Percentiles rank a stretch among this genome's conserved stretches.
These are phyloP conservation scores for Psilocybe tampanensis DNA, from an alignment of 768 basidiomycete genomes.

Conservation along the genomic window DNA sequence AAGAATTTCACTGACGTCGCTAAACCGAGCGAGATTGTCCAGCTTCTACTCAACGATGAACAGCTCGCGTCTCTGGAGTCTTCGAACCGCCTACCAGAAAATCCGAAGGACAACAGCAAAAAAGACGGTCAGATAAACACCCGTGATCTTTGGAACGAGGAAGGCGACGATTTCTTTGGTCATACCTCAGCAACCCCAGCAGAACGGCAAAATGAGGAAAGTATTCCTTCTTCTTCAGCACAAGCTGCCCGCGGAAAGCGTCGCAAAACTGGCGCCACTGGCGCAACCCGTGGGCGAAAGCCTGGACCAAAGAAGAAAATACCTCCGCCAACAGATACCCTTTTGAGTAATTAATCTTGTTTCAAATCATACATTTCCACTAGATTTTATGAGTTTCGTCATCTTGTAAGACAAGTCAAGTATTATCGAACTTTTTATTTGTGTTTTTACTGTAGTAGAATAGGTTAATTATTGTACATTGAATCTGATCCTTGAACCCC, in stretches of 20 bases:
- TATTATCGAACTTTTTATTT: slow-evolving; percentile 6
- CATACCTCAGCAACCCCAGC: slow-evolving; percentile 41
- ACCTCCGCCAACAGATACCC: slow-evolving; percentile 2
- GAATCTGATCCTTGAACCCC: neutral
- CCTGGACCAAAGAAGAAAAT: slow-evolving; percentile 41
- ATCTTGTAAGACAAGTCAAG: slow-evolving; percentile 15
- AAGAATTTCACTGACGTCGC: slow-evolving; percentile 93
- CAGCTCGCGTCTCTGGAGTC: slow-evolving; percentile 77
- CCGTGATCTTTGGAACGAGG: slow-evolving; percentile 83
- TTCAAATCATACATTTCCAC: neutral
- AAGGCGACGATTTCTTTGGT: slow-evolving; percentile 86
- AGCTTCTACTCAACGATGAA: slow-evolving; percentile 91
- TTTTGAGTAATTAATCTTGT: slow-evolving; percentile 12
- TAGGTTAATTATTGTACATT: slow-evolving; percentile 2
- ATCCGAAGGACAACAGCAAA: slow-evolving; percentile 26
- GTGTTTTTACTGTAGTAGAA: slow-evolving; percentile 3
- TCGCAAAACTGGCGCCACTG: slow-evolving; percentile 37
- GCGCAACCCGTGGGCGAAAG: slow-evolving; percentile 42
- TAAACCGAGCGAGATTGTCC: slow-evolving; percentile 96
- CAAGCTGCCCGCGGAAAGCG: slow-evolving; percentile 42
- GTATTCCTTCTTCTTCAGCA: slow-evolving; percentile 29
- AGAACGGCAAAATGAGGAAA: slow-evolving; percentile 42
- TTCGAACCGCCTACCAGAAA: slow-evolving; percentile 39
- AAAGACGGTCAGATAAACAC: slow-evolving; percentile 37
- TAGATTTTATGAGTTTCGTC: slow-evolving; percentile 12